phyloP scores from a whole-genome alignment of 352 stramenopile genomes.

The Pythium dissimile region DNA sequence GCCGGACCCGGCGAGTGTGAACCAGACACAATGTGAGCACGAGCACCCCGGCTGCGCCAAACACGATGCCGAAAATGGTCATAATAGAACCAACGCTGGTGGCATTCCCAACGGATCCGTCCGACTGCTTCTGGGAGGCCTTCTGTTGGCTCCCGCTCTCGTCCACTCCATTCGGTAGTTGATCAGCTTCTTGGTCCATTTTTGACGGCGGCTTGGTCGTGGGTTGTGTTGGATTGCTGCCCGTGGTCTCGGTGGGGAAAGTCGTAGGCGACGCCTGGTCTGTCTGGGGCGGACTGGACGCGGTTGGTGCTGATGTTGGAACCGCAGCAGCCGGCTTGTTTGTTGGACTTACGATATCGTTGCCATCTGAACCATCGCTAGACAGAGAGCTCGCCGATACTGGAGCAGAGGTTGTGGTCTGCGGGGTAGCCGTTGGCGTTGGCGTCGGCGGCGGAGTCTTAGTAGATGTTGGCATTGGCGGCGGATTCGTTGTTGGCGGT shows the following conservation, averaged over 20 bases:
- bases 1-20: constrained; percentile 12
- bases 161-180: constrained; percentile 1
- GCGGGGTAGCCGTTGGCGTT: not conserved
- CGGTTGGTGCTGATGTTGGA: no score
- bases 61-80: constrained; percentile 16
- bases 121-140: not conserved
- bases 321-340: no score
- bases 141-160: not conserved
- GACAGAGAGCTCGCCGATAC: not conserved
- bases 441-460: not conserved
- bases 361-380: no score
- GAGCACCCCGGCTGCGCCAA: constrained; percentile 16
- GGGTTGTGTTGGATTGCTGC: not conserved
- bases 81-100: constrained; percentile 10
- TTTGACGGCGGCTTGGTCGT: not conserved
- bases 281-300: not conserved
- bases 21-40: constrained; percentile 19
- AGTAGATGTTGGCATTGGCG: not conserved
- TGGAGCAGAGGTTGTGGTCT: not conserved
- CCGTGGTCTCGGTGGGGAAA: not conserved
- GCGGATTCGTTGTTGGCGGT: not conserved
- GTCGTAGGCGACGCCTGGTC: not conserved
- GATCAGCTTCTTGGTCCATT: constrained; percentile 6
- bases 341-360: no score
- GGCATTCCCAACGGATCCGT: not conserved